Evolutionary conservation across 495 filamentous ascomycete genomes (phyloP), one percentile per base, ranked within the genome.

Genomic region (Penicillium fimorum): DNA sequence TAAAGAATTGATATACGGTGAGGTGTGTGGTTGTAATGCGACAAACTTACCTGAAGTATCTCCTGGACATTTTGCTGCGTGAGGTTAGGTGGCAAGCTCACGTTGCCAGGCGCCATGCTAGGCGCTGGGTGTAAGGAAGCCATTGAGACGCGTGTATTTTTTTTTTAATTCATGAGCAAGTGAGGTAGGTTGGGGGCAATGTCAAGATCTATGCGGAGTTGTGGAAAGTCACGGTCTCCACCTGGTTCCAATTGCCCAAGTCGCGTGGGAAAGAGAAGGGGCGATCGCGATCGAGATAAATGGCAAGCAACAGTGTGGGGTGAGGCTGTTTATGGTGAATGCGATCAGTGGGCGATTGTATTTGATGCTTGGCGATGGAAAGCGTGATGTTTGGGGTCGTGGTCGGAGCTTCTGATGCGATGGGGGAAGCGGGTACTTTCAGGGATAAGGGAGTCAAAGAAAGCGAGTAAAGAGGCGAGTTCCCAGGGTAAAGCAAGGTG

Each of bases 71-170:
- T 81, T 57, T 83, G 79, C 56, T 78, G 78, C 32, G 79, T 86
- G 60, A 85, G 66, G 58, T 82, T 80, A 32, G 77, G 66, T 38
- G 84, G 77, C 62, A 86, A 65, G 44, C 71, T 67, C 56, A 79
- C 77, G 60, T 82, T 86, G 53, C 74, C 76, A 64, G 83, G 77
- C 70, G 86, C 84, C 67, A 85, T 76, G 53, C 79, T 81, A 43
- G 87, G 82, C 48, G 85, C 77, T 57, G 83, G 76, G 74, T 93
- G 89, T 61, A 89, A 82, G 37, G 88, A 91, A 67, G 90, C 84
- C 90, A 95, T 95, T 55, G 50, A 81, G 73, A 60, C 66, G 63
- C 64, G 64, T 65, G 62, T 67, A 22, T 47, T 61, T 59, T 60
- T 59, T 59, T 32, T 46, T 70, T 47, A 71, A 66, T 68, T 72